Base-by-base conservation (phyloP, 2,329 filamentous ascomycete genomes). In the Dactylonectria estremocensis region DNA sequence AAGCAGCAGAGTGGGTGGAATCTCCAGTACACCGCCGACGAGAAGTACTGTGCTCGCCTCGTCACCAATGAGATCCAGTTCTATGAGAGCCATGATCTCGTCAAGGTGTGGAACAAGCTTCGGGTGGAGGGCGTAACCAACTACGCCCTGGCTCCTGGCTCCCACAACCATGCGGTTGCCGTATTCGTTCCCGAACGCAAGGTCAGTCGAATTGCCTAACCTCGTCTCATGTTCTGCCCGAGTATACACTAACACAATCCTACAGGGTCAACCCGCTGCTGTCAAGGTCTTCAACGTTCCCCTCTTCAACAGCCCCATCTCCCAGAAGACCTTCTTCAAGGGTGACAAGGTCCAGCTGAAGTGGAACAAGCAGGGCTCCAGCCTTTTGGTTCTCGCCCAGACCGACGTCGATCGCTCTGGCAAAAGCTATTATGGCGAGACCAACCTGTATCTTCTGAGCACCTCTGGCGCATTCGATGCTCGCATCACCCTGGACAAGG, bases 391-490 rank as follows among this genome's bases (percentile, higher is more conserved):
- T 73, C 89, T 99, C 77, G 95, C 96, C 63, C 95, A 98, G 85
- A 99, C 96, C 35, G 96, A 99, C 70, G 96, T 98, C 61, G 96
- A 99, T 84, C 97, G 96, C 85, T 95, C 95, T 66, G 97, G 97
- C 83, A 98, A 98, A 90, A 98, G 94, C 83, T 99, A 99, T 85
- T 99, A 99, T 76, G 96, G 96, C 79, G 96, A 99, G 85, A 98
- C 96, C 10, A 98, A 94, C 71, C 91, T 99, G 79, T 98, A 98
- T 84, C 89, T 99, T 74, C 89, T 99, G 70, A 97, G 94, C 81
- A 93, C 95, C 71, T 97, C 93, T 77, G 95, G 95, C 70, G 91
- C 92, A 54, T 97, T 98, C 77, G 96, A 99, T 82, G 96, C 95
- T 66, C 91, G 96, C 75, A 92, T 99, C 74, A 90, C 93, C 70